phyloP scores from a whole-genome alignment of 805 yeast genomes.

The Yamadazyma philogaea region DNA sequence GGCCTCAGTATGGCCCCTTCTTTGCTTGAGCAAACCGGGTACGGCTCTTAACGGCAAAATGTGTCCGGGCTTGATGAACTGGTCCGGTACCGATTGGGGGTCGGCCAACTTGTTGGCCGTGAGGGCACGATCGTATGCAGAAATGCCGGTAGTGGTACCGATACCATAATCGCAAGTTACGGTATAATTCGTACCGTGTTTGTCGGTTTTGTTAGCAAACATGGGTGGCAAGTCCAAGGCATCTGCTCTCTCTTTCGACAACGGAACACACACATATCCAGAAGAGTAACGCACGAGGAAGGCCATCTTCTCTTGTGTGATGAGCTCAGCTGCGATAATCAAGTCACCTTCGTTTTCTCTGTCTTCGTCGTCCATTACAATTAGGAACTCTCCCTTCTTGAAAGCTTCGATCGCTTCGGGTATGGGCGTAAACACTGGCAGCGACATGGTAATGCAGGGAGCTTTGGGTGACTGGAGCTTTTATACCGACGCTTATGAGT shows the following conservation, averaged over 20 bases:
- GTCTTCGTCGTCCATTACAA: constrained; percentile 95
- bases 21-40: constrained; percentile 72
- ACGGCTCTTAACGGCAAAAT: constrained; percentile 88
- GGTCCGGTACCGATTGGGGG: constrained; percentile 50
- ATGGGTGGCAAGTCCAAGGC: constrained; percentile 74
- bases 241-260: constrained; percentile 76
- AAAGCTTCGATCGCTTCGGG: constrained; percentile 72
- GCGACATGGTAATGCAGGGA: not conserved
- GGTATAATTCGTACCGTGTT: constrained; percentile 97
- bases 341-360: constrained; percentile 98
- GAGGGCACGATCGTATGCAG: constrained; percentile 88
- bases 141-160: constrained; percentile 95
- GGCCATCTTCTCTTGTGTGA: constrained; percentile 87
- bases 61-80: constrained; percentile 92
- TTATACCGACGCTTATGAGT: not conserved
- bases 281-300: constrained; percentile 82
- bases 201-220: constrained; percentile 62
- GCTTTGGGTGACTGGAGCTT: not conserved
- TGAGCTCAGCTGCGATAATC: constrained; percentile 82
- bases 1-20: constrained; percentile 98
- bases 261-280: constrained; percentile 93
- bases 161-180: constrained; percentile 81
- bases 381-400: constrained; percentile 74
- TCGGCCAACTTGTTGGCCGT: constrained; percentile 74
- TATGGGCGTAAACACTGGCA: constrained; percentile 35